Conservation (phyloP, 345 rosid species). For the Moringa oleifera region DNA sequence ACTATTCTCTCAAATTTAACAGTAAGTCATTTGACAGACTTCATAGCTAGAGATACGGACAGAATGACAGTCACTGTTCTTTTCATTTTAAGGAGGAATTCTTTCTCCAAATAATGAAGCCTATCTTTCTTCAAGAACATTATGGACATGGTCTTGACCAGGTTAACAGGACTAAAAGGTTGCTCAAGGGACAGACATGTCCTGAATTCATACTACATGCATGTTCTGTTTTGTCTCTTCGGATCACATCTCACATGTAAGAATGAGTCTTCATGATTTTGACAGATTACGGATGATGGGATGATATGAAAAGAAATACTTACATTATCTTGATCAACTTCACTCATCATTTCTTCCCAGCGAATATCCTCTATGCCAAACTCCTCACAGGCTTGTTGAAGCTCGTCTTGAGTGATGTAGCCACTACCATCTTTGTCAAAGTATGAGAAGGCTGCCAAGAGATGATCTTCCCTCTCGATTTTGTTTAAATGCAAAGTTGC, state of each 20-base stretch:
- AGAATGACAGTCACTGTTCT: no score
- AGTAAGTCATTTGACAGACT: no score
- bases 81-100: no score
- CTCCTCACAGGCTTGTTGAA: conserved; percentile 63
- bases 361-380: conserved; percentile 46
- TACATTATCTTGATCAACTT: conserved; percentile 73
- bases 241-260: no score
- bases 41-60: no score
- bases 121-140: no score
- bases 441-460: conserved; percentile 58
- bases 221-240: no score
- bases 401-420: conserved; percentile 62
- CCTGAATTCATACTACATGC: no score
- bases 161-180: no score
- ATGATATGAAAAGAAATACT: conserved; percentile 15
- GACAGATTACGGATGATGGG: neutral
- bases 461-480: conserved; percentile 48
- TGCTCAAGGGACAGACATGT: no score
- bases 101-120: no score
- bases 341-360: conserved; percentile 50
- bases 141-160: no score
- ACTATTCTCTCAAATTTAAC: neutral
- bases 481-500: conserved; percentile 66
- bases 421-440: conserved; percentile 73
- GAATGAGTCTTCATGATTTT: neutral